These are phyloP conservation scores for Aciculosporium take DNA, from an alignment of 2,329 filamentous ascomycete species.

Conservation along the genomic window DNA sequence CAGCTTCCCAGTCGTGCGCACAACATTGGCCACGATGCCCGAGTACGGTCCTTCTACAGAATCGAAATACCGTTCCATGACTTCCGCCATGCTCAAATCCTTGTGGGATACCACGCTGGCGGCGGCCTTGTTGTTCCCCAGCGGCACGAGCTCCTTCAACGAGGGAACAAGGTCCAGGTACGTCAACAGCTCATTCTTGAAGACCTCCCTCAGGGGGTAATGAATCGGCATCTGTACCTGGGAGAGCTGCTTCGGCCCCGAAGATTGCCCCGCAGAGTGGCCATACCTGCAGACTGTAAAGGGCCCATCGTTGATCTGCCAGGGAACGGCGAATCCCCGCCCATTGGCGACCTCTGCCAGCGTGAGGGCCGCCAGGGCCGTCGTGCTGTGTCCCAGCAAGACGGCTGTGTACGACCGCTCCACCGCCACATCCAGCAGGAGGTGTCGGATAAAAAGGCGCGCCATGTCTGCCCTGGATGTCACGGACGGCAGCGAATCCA, in stretches of 20 bases:
- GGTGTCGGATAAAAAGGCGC: constrained; percentile 53
- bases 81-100: constrained; percentile 76
- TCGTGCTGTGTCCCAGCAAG: constrained; percentile 76
- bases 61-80: constrained; percentile 80
- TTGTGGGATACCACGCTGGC: constrained; percentile 46
- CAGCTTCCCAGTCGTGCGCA: constrained; percentile 78
- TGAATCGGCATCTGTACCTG: constrained; percentile 35
- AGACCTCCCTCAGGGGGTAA: constrained; percentile 73
- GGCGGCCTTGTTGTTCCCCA: constrained; percentile 15
- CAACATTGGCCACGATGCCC: constrained; percentile 88
- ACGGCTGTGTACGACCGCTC: constrained; percentile 50
- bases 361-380: constrained; percentile 70
- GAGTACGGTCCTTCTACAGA: constrained; percentile 71
- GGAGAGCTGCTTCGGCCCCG: constrained; percentile 7
- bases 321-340: constrained; percentile 68
- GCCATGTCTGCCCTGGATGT: constrained; percentile 65
- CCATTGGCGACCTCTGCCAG: constrained; percentile 85
- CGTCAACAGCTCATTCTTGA: constrained; percentile 61
- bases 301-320: constrained; percentile 64
- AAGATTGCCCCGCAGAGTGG: constrained; percentile 11
- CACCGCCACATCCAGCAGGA: constrained; percentile 54
- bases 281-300: constrained; percentile 21
- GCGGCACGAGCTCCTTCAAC: constrained; percentile 34
- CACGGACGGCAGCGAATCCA: constrained; percentile 51
- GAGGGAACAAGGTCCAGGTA: constrained; percentile 46